Conservation (phyloP, 1,284 basidiomycete genomes). For the Trichosporon sp. region DNA sequence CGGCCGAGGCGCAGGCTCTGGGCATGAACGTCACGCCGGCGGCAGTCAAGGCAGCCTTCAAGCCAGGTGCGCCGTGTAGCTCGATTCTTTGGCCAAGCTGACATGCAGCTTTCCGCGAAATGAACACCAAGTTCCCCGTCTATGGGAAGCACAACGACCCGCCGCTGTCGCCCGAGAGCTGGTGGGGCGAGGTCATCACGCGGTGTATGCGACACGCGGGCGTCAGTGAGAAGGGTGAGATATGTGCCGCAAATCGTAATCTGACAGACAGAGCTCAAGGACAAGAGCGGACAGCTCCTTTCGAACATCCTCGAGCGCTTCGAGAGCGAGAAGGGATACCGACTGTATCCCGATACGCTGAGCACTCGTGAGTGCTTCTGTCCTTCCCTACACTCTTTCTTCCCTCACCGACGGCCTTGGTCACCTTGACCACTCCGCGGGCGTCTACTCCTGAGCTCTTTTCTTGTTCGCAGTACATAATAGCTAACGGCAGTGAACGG, state of each 20-base stretch:
- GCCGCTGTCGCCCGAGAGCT: conserved; percentile 37
- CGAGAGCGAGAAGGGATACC: conserved; percentile 44
- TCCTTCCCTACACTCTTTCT: background rate
- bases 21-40: conserved; percentile 36
- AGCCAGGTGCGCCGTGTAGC: conserved; percentile 27
- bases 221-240: conserved; percentile 25
- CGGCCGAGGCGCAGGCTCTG: conserved; percentile 40
- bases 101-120: conserved; percentile 38
- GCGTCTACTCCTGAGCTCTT: background rate
- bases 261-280: conserved; percentile 23
- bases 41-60: conserved; percentile 40
- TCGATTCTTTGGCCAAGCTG: background rate
- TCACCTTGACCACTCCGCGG: background rate
- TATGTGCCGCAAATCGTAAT: background rate
- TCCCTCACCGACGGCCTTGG: background rate
- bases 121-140: conserved; percentile 30
- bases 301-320: conserved; percentile 37
- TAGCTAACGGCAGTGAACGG: conserved; percentile 27
- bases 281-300: conserved; percentile 21
- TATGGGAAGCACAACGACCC: conserved; percentile 41
- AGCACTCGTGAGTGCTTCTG: conserved; percentile 24
- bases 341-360: conserved; percentile 41
- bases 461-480: background rate
- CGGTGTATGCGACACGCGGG: conserved; percentile 40
- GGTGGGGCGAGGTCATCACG: conserved; percentile 45